Evolutionary conservation across 1,284 basidiomycete species (phyloP).

Genomic region (Meripilus lineatus): DNA sequence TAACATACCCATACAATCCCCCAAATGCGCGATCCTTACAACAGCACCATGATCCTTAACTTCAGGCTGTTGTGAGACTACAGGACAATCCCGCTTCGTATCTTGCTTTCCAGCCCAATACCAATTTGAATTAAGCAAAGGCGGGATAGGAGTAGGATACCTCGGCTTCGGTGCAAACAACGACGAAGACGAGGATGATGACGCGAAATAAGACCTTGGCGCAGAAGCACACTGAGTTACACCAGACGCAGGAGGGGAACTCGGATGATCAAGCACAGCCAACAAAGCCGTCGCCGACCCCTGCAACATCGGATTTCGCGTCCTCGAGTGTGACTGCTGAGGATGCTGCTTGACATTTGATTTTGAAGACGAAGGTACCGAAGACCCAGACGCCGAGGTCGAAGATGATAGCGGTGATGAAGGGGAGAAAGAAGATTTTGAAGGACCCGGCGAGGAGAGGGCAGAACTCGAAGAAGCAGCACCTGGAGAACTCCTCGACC

Average conservation of each 20-base stretch:
- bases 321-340: background rate
- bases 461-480: background rate
- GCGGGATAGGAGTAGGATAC: background rate
- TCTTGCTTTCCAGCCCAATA: background rate
- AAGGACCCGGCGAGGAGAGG: slow-evolving; percentile 6
- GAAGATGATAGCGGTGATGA: slow-evolving; percentile 9
- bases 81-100: background rate
- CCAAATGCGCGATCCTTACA: slow-evolving; percentile 86
- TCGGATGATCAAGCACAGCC: slow-evolving; percentile 52
- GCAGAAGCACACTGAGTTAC: too few relatives aligned
- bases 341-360: background rate
- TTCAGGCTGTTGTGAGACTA: background rate
- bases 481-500: slow-evolving; percentile 1
- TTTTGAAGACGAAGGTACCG: slow-evolving; percentile 1
- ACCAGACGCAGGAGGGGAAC: slow-evolving; percentile 21
- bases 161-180: slow-evolving; percentile 6
- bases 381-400: slow-evolving; percentile 2
- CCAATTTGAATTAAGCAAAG: background rate
- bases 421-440: slow-evolving; percentile 6
- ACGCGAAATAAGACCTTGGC: slow-evolving; percentile 5
- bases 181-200: slow-evolving; percentile 3
- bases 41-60: slow-evolving; percentile 55
- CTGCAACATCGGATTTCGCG: slow-evolving; percentile 46
- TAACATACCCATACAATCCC: slow-evolving; percentile 88
- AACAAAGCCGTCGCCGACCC: slow-evolving; percentile 71